phyloP scores from a whole-genome alignment of 345 rosid species.

The Melastoma malabathricum region DNA sequence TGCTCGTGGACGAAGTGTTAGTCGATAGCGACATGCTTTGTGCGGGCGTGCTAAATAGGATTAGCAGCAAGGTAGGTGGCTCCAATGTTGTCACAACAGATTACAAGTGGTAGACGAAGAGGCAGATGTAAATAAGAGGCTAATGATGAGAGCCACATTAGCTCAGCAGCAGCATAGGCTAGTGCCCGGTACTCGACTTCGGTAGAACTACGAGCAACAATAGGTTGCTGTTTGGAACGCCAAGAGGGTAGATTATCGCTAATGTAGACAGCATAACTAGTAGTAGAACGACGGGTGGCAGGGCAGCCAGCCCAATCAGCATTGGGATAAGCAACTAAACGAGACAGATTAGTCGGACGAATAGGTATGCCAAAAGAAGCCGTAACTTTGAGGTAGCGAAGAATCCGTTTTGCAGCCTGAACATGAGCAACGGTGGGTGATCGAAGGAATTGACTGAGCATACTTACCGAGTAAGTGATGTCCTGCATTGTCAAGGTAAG shows the following conservation, averaged over 20 bases:
- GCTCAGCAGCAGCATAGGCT: background rate
- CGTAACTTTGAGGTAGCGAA: too few relatives aligned
- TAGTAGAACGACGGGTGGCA: background rate
- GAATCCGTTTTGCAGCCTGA: too few relatives aligned
- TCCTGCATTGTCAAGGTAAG: too few relatives aligned
- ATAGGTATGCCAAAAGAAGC: too few relatives aligned
- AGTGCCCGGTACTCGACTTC: background rate
- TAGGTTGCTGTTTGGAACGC: background rate
- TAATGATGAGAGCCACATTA: background rate
- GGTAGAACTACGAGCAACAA: background rate
- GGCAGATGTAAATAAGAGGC: background rate
- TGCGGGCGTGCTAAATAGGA: background rate
- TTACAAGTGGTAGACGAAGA: background rate
- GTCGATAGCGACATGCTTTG: background rate
- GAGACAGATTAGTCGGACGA: background rate
- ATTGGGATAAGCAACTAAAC: background rate
- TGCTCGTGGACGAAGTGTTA: background rate
- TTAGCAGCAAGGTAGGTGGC: background rate
- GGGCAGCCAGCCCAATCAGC: background rate
- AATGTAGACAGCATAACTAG: background rate
- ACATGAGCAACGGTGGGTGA: too few relatives aligned
- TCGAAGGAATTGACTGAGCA: too few relatives aligned
- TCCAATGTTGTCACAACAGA: slow-evolving; percentile 2
- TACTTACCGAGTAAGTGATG: too few relatives aligned
- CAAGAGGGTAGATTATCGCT: background rate